phyloP scores from a whole-genome alignment of 2,329 filamentous ascomycete species.

The Alternaria sp. region DNA sequence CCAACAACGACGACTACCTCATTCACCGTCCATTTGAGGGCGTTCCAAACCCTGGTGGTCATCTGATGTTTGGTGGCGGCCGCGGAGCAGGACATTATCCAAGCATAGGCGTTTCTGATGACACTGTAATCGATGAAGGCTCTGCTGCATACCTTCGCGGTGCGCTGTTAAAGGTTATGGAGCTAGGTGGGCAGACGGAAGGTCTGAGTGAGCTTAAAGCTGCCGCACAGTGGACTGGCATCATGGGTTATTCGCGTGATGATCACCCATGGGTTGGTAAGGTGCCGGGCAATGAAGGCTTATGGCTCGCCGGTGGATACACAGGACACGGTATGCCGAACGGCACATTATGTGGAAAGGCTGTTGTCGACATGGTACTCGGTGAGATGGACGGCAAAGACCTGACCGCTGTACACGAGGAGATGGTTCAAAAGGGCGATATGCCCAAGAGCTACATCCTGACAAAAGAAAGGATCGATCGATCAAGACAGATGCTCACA shows the following conservation, averaged over 20 bases:
- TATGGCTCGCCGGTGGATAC: conserved; percentile 73
- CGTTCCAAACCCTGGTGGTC: conserved; percentile 56
- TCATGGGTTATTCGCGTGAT: conserved; percentile 77
- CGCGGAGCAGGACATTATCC: conserved; percentile 59
- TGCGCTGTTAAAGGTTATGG: conserved; percentile 50
- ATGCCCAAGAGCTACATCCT: conserved; percentile 51
- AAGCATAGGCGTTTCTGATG: conserved; percentile 67
- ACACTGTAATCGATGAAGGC: conserved; percentile 64
- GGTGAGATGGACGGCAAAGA: conserved; percentile 47
- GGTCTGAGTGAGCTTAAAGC: conserved; percentile 57
- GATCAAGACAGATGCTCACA: conserved; percentile 41
- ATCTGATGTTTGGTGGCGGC: conserved; percentile 77
- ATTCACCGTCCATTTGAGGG: conserved; percentile 68
- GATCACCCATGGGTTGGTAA: conserved; percentile 73
- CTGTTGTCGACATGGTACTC: conserved; percentile 68
- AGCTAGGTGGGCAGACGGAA: conserved; percentile 46
- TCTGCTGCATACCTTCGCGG: conserved; percentile 65
- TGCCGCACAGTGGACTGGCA: conserved; percentile 72
- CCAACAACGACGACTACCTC: conserved; percentile 73
- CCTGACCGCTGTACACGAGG: conserved; percentile 31
- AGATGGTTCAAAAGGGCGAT: conserved; percentile 45
- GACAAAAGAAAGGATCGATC: conserved; percentile 45
- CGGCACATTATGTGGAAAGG: conserved; percentile 71
- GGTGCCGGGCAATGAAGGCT: conserved; percentile 65
- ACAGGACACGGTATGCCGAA: conserved; percentile 81